Evolutionary conservation across 305 asterid genomes (phyloP).

Genomic region (Striga hermonthica): DNA sequence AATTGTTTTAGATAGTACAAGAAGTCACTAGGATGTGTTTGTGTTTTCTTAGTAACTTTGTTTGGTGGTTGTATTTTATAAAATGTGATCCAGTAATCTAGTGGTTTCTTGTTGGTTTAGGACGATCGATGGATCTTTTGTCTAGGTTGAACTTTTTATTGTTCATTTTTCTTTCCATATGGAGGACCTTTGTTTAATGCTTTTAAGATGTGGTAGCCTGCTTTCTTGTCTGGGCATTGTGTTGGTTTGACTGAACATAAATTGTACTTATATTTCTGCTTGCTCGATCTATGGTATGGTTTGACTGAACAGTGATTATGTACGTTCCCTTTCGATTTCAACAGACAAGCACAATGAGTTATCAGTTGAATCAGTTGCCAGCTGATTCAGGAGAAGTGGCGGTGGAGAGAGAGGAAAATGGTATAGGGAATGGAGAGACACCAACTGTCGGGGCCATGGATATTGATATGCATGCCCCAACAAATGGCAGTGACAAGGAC

Average conservation of each 20-base stretch:
- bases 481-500: constrained; percentile 37
- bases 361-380: constrained; percentile 41
- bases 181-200: too few relatives aligned
- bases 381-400: constrained; percentile 39
- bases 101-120: too few relatives aligned
- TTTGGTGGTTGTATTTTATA: too few relatives aligned
- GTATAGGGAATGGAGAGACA: constrained; percentile 30
- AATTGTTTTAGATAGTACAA: too few relatives aligned
- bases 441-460: constrained; percentile 32
- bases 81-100: too few relatives aligned
- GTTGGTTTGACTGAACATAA: constrained; percentile 1
- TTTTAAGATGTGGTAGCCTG: too few relatives aligned
- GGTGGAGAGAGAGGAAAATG: constrained; percentile 38
- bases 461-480: constrained; percentile 31
- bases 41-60: too few relatives aligned
- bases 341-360: constrained; percentile 59
- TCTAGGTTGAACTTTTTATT: too few relatives aligned
- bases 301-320: neutral
- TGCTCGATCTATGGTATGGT: neutral
- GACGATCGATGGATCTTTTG: too few relatives aligned
- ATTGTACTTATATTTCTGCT: neutral
- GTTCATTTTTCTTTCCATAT: too few relatives aligned
- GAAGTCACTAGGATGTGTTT: too few relatives aligned
- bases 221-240: too few relatives aligned
- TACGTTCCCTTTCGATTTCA: constrained; percentile 11